Base-by-base conservation (phyloP, 192 early-diverging fungal genomes). In the Pilobolus umbonatus region DNA sequence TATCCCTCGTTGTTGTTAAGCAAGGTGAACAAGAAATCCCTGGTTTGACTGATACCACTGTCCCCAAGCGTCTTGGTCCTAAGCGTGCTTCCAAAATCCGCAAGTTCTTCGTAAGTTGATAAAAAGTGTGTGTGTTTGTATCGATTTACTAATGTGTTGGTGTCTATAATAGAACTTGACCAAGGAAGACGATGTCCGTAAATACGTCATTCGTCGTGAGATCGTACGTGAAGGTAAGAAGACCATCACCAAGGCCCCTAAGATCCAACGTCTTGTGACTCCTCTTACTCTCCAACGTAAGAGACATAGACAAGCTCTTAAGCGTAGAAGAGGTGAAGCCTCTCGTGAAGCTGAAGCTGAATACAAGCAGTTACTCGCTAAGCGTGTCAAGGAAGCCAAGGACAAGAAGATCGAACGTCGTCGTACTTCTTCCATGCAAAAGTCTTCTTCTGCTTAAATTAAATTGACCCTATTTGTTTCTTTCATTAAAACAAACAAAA, bases 131-230 rank as follows among this genome's bases (percentile, higher is more conserved):
- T 7, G 47, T 21, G 24, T 31, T 15, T 31, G 6, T 6, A 50
- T 1, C 11, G 1, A 50, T 31, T 3, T n/a, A 50, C n/a, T 31
- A 19, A 15, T 17, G 4, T 32, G 14, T 32, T 31, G 29, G 4
- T 51, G 14, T 42, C 1, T 44, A 40, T 19, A 9, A 43, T 36
- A 59, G 57, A 88, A 91, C 84, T 85, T 98, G 75, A 87, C 74
- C 83, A 96, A 96, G 90, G 92, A 93, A 60, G 95, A 96, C 80
- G 95, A 98, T 82, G 95, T 98, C 64, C 91, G 94, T 85, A 92
- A 98, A 86, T 98, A 91, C 79, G 95, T 98, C 53, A 95, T 98
- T 68, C 93, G 94, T 71, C 93, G 95, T 73, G 94, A 96, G 78
- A 79, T 98, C 62, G 90, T 89, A 84, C 83, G 85, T 73, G 77